phyloP scores from a whole-genome alignment of 2,329 filamentous ascomycete species.

The Cadophora sp. region DNA sequence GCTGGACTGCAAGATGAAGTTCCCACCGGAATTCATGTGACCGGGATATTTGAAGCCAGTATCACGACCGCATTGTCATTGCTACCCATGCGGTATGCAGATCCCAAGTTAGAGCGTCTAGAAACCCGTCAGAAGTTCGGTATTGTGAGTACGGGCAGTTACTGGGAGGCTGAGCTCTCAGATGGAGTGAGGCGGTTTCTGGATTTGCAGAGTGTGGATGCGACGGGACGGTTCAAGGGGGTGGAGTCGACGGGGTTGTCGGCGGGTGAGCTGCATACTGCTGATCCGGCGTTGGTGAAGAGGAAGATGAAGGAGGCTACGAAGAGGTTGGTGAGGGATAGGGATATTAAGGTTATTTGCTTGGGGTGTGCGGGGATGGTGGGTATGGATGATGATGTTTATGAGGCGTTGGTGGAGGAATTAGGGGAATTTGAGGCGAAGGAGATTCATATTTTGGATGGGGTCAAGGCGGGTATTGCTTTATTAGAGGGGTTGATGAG shows the following conservation, averaged over 20 bases:
- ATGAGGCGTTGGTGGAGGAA: slow-evolving; percentile 68
- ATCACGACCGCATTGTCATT: slow-evolving; percentile 56
- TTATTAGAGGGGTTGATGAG: slow-evolving; percentile 39
- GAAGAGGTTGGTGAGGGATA: slow-evolving; percentile 63
- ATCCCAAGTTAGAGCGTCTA: slow-evolving; percentile 29
- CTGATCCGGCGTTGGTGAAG: slow-evolving; percentile 67
- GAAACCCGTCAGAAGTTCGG: slow-evolving; percentile 64
- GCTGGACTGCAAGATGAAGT: slow-evolving; percentile 55
- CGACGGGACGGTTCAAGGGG: slow-evolving; percentile 66
- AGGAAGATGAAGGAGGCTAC: slow-evolving; percentile 74
- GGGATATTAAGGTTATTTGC: slow-evolving; percentile 71
- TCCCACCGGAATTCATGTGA: slow-evolving; percentile 60
- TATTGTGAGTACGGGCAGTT: slow-evolving; percentile 85
- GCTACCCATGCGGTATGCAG: slow-evolving; percentile 42
- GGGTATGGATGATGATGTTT: slow-evolving; percentile 79
- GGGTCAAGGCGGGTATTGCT: slow-evolving; percentile 71
- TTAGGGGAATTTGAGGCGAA: slow-evolving; percentile 65
- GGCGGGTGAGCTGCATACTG: slow-evolving; percentile 79
- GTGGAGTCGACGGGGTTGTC: slow-evolving; percentile 83
- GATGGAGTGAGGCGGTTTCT: slow-evolving; percentile 70
- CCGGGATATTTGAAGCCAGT: slow-evolving; percentile 89
- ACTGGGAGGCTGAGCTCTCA: slow-evolving; percentile 78
- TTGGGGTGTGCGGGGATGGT: slow-evolving; percentile 94
- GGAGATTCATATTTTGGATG: slow-evolving; percentile 76
- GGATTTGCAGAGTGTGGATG: slow-evolving; percentile 49